phyloP scores from a whole-genome alignment of 108 stramenopile species.

The Nitzschia putrida region DNA sequence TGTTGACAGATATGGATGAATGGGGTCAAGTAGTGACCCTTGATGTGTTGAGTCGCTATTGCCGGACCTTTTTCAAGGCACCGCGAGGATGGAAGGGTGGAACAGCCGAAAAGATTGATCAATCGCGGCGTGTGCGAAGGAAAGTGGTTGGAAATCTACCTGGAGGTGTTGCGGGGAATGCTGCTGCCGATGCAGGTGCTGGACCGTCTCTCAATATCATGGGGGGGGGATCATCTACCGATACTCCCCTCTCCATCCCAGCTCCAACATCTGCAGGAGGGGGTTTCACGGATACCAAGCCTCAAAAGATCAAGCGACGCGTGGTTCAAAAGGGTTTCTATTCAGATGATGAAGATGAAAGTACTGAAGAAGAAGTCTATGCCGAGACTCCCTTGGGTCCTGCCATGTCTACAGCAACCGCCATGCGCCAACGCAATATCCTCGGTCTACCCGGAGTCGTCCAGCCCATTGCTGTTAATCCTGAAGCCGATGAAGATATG shows the following conservation, averaged over 20 bases:
- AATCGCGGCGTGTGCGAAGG: slow-evolving; percentile 69
- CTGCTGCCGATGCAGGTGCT: not conserved
- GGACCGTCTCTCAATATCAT: not conserved
- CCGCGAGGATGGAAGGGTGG: slow-evolving; percentile 65
- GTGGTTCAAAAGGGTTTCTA: slow-evolving; percentile 95
- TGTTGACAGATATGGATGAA: slow-evolving; percentile 98
- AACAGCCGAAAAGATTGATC: slow-evolving; percentile 79
- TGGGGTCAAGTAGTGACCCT: slow-evolving; percentile 95
- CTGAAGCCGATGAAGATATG: slow-evolving; percentile 62
- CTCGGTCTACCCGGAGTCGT: slow-evolving; percentile 31
- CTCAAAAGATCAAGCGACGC: slow-evolving; percentile 60
- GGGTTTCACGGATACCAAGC: not conserved
- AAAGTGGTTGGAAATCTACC: slow-evolving; percentile 22
- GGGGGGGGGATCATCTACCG: not conserved
- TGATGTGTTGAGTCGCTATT: slow-evolving; percentile 85
- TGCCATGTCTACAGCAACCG: slow-evolving; percentile 9
- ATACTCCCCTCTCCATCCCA: too few relatives aligned
- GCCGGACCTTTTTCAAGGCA: slow-evolving; percentile 85
- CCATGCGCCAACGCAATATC: slow-evolving; percentile 38
- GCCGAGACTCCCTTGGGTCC: slow-evolving; percentile 17
- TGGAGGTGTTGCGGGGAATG: not conserved
- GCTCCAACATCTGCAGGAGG: too few relatives aligned
- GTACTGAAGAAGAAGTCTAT: slow-evolving; percentile 80
- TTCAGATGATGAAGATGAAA: slow-evolving; percentile 95
- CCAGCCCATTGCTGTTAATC: slow-evolving; percentile 18